A percentile compares a stretch with the other conserved stretches of the same genome.
These are phyloP conservation scores for Juglanconis juglandina DNA, from an alignment of 2,329 filamentous ascomycete species.

Conservation along the genomic window DNA sequence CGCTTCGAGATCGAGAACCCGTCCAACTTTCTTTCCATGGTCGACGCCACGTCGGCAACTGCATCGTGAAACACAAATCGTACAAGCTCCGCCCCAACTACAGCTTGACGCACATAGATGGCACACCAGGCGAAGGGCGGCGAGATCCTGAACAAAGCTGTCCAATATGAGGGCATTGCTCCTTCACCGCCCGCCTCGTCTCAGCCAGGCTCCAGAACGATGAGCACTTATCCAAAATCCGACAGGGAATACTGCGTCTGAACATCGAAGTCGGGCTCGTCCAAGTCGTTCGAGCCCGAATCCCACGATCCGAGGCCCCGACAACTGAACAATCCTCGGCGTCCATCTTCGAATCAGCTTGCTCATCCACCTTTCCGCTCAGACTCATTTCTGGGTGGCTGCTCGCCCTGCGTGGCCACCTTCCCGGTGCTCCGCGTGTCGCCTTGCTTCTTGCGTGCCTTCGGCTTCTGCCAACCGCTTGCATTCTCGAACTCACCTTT, in stretches of 20 bases:
- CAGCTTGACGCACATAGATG: slow-evolving; percentile 15
- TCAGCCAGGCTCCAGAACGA: not conserved
- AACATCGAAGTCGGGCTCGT: not conserved
- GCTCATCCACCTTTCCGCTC: slow-evolving; percentile 62
- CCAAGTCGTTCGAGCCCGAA: not conserved
- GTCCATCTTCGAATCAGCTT: not conserved
- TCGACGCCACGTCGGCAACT: not conserved
- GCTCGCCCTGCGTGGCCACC: slow-evolving; percentile 45
- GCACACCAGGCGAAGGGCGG: slow-evolving; percentile 7
- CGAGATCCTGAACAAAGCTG: slow-evolving; percentile 22
- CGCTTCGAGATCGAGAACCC: not conserved
- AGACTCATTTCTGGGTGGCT: slow-evolving; percentile 54
- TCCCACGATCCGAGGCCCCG: not conserved
- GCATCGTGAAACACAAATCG: slow-evolving; percentile 9
- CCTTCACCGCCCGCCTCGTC: not conserved
- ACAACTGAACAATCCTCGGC: not conserved
- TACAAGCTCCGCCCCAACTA: slow-evolving; percentile 10
- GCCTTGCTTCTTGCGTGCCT: slow-evolving; percentile 48
- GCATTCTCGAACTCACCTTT: slow-evolving; percentile 50
- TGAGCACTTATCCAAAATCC: slow-evolving; percentile 18
- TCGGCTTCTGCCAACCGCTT: slow-evolving; percentile 58
- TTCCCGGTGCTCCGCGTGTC: slow-evolving; percentile 46
- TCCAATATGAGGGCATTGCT: slow-evolving; percentile 22
- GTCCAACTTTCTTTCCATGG: not conserved
- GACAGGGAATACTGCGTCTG: not conserved